Percentiles rank a stretch among this genome's conserved stretches.
Evolutionary conservation across 1,139 yeast species (phyloP).

Genomic region (Meyerozyma elateridarum): DNA sequence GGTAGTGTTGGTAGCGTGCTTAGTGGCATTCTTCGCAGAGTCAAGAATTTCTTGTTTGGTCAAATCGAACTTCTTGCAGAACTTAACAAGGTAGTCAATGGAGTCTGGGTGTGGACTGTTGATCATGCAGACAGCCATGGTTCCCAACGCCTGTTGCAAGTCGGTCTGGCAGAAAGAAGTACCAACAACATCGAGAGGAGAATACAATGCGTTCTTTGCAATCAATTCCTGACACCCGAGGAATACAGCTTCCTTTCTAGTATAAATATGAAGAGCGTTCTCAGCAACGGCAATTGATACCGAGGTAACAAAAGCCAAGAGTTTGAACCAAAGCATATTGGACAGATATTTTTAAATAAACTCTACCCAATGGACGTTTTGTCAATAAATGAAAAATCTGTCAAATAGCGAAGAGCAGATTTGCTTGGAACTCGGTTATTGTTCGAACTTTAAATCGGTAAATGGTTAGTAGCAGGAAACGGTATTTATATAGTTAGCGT

Average conservation of each 20-base stretch:
- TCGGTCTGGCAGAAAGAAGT: slow-evolving; percentile 10
- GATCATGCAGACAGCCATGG: slow-evolving; percentile 34
- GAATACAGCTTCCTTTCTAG: not conserved
- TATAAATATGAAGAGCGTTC: not conserved
- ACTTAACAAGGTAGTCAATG: slow-evolving; percentile 21
- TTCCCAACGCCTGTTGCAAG: slow-evolving; percentile 34
- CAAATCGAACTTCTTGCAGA: slow-evolving; percentile 22
- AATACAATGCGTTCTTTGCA: slow-evolving; percentile 7
- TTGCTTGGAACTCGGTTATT: too few relatives aligned
- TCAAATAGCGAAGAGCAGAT: too few relatives aligned
- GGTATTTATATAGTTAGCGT: too few relatives aligned
- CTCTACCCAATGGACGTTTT: too few relatives aligned
- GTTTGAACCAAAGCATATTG: not conserved
- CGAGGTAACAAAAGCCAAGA: not conserved
- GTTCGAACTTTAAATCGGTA: too few relatives aligned
- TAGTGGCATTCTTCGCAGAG: slow-evolving; percentile 38
- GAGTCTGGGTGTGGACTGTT: slow-evolving; percentile 22
- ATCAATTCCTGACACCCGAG: slow-evolving; percentile 3
- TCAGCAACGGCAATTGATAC: not conserved
- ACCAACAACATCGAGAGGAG: slow-evolving; percentile 8
- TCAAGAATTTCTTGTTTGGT: slow-evolving; percentile 24
- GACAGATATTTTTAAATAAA: too few relatives aligned
- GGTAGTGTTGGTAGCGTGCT: slow-evolving; percentile 21
- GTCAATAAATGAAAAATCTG: too few relatives aligned
- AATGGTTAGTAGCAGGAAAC: too few relatives aligned